Evolutionary conservation across 2,329 filamentous ascomycete species (phyloP).

Genomic region (Helminthosporium solani): DNA sequence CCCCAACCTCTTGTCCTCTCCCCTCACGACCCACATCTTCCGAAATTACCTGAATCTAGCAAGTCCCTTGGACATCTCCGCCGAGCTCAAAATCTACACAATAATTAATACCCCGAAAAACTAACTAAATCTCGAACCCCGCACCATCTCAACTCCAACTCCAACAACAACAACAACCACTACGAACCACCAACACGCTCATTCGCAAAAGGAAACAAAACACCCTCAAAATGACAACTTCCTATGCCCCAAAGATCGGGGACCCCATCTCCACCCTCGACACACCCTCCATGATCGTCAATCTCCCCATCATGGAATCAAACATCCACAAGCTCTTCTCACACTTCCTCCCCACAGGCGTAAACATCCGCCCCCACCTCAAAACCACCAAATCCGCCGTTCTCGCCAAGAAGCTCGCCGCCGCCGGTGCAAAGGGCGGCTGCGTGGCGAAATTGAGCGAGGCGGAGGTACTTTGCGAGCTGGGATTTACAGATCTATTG

Average conservation of each 20-base stretch:
- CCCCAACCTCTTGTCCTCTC: neutral
- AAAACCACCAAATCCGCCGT: conserved; percentile 55
- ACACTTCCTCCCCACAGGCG: conserved; percentile 48
- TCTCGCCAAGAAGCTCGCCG: conserved; percentile 47
- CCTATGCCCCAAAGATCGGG: conserved; percentile 45
- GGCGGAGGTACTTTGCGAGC: conserved; percentile 41
- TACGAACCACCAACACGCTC: no score
- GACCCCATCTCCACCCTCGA: conserved; percentile 50
- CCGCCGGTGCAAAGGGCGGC: conserved; percentile 52
- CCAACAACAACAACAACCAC: no score
- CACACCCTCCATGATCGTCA: conserved; percentile 58
- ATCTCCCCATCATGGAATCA: conserved; percentile 54
- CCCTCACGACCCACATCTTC: no score
- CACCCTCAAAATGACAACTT: neutral
- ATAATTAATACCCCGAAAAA: neutral
- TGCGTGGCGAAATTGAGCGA: conserved; percentile 56
- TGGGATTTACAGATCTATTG: conserved; percentile 52
- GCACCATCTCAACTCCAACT: neutral
- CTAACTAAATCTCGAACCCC: neutral
- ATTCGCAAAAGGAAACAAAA: neutral
- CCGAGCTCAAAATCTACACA: no score
- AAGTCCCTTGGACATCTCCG: no score
- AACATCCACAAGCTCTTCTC: conserved; percentile 53
- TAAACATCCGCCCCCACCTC: conserved; percentile 53
- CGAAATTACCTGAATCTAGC: no score